A percentile compares a stretch with the other conserved stretches of the same genome.
phyloP scores from a whole-genome alignment of 768 basidiomycete genomes.

The Lentinus brumalis region DNA sequence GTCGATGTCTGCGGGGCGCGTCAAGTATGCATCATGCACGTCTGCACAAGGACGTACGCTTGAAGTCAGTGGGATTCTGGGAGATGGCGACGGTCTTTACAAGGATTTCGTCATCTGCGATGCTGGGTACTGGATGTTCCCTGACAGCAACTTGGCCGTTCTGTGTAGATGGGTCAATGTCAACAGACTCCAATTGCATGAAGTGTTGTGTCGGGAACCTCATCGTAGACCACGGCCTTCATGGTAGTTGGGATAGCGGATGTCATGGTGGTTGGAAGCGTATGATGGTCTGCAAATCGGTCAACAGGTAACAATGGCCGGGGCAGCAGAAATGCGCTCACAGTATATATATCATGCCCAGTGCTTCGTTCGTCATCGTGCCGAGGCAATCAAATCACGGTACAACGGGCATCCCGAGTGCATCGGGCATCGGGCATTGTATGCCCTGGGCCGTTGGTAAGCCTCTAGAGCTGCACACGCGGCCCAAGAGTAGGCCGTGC shows the following conservation, averaged over 20 bases:
- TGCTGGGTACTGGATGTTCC: constrained; percentile 24
- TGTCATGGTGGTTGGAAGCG: background rate
- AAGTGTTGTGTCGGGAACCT: no score
- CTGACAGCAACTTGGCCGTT: constrained; percentile 17
- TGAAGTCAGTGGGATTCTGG: constrained; percentile 30
- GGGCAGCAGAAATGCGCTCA: no score
- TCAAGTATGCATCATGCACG: background rate
- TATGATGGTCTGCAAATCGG: no score
- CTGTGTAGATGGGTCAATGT: background rate
- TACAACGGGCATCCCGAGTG: no score
- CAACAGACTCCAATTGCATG: no score
- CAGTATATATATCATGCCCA: no score
- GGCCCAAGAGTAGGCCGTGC: no score
- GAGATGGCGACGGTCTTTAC: constrained; percentile 28
- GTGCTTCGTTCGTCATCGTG: no score
- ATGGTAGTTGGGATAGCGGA: background rate
- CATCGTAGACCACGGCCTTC: constrained; percentile 1
- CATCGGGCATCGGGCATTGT: no score
- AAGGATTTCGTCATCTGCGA: constrained; percentile 29
- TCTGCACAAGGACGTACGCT: constrained; percentile 16
- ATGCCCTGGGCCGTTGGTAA: background rate
- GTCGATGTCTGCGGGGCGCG: background rate
- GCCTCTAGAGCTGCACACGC: background rate
- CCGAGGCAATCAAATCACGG: no score
- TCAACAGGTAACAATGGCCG: no score